phyloP scores from a whole-genome alignment of 2,329 filamentous ascomycete species.

The Nectriaceae sp. region DNA sequence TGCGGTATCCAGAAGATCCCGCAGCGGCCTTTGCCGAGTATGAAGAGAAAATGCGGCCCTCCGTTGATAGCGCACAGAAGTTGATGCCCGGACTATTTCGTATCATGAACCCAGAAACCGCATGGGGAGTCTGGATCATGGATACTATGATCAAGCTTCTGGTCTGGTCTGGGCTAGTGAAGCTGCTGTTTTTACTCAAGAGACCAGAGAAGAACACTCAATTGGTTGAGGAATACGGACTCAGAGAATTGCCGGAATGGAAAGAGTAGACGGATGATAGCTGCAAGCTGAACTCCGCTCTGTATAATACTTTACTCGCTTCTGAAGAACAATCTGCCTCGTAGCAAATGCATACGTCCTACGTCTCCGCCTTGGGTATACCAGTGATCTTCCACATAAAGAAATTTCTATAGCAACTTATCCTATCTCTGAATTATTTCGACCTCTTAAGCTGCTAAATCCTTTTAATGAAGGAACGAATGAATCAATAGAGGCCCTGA shows the following conservation, averaged over 20 bases:
- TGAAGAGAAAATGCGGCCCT: conserved; percentile 41
- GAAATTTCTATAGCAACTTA: too few relatives aligned
- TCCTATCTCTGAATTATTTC: too few relatives aligned
- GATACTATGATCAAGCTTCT: conserved; percentile 5
- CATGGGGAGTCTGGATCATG: conserved; percentile 27
- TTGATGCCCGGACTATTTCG: conserved; percentile 29
- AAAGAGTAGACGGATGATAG: too few relatives aligned
- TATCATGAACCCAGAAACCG: conserved; percentile 29
- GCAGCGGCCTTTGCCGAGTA: conserved; percentile 35
- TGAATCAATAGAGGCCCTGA: too few relatives aligned
- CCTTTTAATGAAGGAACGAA: too few relatives aligned
- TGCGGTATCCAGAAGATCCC: conserved; percentile 22
- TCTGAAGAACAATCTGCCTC: too few relatives aligned
- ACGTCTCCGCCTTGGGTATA: too few relatives aligned
- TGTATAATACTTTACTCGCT: too few relatives aligned
- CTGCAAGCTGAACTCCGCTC: too few relatives aligned
- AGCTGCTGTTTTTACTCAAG: not conserved
- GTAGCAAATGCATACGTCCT: too few relatives aligned
- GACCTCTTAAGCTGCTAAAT: too few relatives aligned
- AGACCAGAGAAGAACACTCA: not conserved
- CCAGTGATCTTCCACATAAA: too few relatives aligned
- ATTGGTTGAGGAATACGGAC: not conserved
- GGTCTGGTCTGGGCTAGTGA: not conserved
- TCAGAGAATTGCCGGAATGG: not conserved
- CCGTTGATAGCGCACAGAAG: conserved; percentile 41